phyloP scores from a whole-genome alignment of 495 filamentous ascomycete species.

The Staphylotrichum tortipilum region DNA sequence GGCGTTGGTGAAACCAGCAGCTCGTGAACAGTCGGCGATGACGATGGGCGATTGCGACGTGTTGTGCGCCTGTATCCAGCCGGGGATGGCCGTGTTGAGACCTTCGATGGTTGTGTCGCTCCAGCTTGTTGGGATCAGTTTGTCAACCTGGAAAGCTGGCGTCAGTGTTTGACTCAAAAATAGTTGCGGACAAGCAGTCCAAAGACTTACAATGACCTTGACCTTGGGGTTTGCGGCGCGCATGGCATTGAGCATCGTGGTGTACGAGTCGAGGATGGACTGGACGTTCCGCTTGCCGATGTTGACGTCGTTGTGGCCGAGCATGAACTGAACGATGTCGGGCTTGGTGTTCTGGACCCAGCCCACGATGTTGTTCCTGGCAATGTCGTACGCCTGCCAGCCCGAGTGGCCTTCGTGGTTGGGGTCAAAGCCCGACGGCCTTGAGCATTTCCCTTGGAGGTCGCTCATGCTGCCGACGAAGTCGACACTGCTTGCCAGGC shows the following conservation, averaged over 20 bases:
- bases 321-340: slow-evolving; percentile 33
- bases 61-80: slow-evolving; percentile 21
- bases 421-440: slow-evolving; percentile 16
- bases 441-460: slow-evolving; percentile 15
- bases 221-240: slow-evolving; percentile 22
- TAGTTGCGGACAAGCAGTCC: background rate
- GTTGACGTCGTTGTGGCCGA: slow-evolving; percentile 36
- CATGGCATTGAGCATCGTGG: slow-evolving; percentile 25
- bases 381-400: slow-evolving; percentile 32
- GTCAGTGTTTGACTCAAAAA: background rate
- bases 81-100: slow-evolving; percentile 26
- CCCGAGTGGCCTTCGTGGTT: slow-evolving; percentile 35
- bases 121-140: slow-evolving; percentile 22
- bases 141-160: slow-evolving; percentile 17
- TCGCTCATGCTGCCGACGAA: slow-evolving; percentile 30
- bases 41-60: slow-evolving; percentile 25
- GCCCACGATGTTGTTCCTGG: slow-evolving; percentile 24
- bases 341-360: slow-evolving; percentile 28
- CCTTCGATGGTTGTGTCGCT: slow-evolving; percentile 23
- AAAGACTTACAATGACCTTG: slow-evolving; percentile 25
- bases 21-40: slow-evolving; percentile 23
- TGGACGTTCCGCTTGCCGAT: slow-evolving; percentile 16
- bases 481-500: slow-evolving; percentile 21
- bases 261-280: slow-evolving; percentile 29
- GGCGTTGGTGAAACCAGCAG: slow-evolving; percentile 20